These are phyloP conservation scores for Penicillium brasilianum DNA, from an alignment of 2,329 filamentous ascomycete genomes.

Conservation along the genomic window DNA sequence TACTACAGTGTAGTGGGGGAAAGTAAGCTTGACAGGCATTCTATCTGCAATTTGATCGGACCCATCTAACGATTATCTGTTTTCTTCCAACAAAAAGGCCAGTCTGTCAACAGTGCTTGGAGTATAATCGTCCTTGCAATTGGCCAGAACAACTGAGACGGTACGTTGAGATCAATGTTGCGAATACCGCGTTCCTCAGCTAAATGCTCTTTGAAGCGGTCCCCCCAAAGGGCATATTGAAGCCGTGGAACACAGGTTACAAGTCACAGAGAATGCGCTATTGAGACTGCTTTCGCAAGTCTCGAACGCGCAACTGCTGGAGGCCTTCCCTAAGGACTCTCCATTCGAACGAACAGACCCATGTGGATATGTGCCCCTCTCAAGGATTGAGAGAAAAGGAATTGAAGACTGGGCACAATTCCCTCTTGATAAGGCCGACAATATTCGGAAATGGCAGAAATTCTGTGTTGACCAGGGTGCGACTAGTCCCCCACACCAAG, in stretches of 20 bases:
- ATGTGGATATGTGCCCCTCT: constrained; percentile 23
- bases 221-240: constrained; percentile 56
- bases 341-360: constrained; percentile 2
- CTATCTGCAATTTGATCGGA: background rate
- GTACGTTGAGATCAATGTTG: constrained; percentile 27
- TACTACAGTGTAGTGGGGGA: constrained; percentile 45
- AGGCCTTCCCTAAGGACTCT: constrained; percentile 23
- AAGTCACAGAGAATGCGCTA: constrained; percentile 49
- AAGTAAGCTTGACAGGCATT: constrained; percentile 35
- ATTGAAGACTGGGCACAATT: constrained; percentile 46
- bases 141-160: constrained; percentile 48
- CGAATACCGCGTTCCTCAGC: background rate
- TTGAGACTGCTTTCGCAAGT: constrained; percentile 44
- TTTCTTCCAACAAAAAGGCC: constrained; percentile 32
- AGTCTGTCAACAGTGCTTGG: constrained; percentile 43
- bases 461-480: constrained; percentile 27
- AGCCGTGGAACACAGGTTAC: constrained; percentile 50
- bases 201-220: constrained; percentile 40
- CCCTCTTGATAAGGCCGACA: constrained; percentile 40
- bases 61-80: background rate
- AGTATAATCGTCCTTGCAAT: constrained; percentile 40
- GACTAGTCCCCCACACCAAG: background rate
- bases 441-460: constrained; percentile 45
- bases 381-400: constrained; percentile 38
- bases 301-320: constrained; percentile 38